Percentiles rank a stretch among this genome's conserved stretches.
Evolutionary conservation across 345 rosid genomes (phyloP).

Genomic region (Geranium rotundifolium): DNA sequence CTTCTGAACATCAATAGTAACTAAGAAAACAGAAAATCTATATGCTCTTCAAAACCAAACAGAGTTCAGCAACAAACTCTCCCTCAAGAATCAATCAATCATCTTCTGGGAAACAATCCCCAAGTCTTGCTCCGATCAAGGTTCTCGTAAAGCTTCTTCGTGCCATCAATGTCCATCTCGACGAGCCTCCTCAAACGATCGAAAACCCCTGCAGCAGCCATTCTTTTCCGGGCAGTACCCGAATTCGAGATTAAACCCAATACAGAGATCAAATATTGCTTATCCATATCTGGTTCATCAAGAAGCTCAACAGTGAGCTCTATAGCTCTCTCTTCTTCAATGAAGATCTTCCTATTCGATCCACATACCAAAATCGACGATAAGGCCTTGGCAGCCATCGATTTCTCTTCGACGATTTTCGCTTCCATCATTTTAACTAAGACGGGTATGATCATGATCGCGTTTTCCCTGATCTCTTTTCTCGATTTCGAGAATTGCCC

Average conservation of each 20-base stretch:
- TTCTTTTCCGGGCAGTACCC: slow-evolving; percentile 17
- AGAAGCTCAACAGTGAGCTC: slow-evolving; percentile 2
- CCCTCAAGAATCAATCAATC: no score
- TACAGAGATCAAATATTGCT: slow-evolving; percentile 17
- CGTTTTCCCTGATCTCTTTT: slow-evolving; percentile 27
- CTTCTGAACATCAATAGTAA: no score
- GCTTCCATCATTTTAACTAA: slow-evolving; percentile 24
- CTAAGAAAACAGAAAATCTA: no score
- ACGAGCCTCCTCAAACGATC: slow-evolving; percentile 16
- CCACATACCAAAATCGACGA: slow-evolving; percentile 12
- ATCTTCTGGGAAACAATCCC: slow-evolving; percentile 18
- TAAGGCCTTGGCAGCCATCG: slow-evolving; percentile 23
- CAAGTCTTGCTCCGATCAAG: slow-evolving; percentile 22
- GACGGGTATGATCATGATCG: slow-evolving; percentile 7
- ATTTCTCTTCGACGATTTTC: slow-evolving; percentile 22
- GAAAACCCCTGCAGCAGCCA: slow-evolving; percentile 20
- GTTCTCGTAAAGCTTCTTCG: slow-evolving; percentile 20
- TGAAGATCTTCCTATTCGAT: slow-evolving; percentile 14
- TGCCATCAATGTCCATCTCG: slow-evolving; percentile 22
- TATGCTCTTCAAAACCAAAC: no score
- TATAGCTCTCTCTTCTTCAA: slow-evolving; percentile 4
- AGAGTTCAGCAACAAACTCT: no score
- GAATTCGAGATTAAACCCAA: slow-evolving; percentile 14
- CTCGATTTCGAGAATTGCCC: slow-evolving; percentile 12
- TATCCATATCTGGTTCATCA: slow-evolving; percentile 20